Conservation (phyloP, 148 eudicot species). For the Persicaria tinctoria region DNA sequence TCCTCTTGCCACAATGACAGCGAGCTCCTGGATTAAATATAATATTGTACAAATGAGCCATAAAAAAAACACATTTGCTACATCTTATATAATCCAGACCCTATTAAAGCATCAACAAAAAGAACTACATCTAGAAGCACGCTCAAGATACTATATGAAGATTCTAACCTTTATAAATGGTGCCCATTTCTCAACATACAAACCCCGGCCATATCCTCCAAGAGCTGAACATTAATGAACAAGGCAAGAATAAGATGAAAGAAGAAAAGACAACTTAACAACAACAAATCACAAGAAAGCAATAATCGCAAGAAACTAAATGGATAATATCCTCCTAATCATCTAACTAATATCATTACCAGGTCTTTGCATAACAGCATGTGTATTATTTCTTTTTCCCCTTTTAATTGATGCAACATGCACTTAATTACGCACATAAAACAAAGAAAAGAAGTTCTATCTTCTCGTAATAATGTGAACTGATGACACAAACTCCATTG, state of each 20-base stretch:
- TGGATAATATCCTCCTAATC: neutral
- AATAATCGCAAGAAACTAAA: neutral
- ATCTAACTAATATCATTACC: neutral
- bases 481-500: neutral
- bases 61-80: neutral
- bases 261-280: neutral
- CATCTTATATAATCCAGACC: neutral
- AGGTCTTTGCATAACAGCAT: neutral
- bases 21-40: slow-evolving; percentile 58
- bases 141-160: neutral
- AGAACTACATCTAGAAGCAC: slow-evolving; percentile 2
- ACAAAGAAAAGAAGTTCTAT: neutral
- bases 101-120: neutral
- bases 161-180: slow-evolving; percentile 86
- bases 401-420: neutral
- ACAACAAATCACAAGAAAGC: neutral
- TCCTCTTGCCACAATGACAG: slow-evolving; percentile 96
- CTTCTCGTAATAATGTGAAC: neutral
- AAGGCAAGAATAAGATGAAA: slow-evolving; percentile 10
- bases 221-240: slow-evolving; percentile 44
- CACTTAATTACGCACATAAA: neutral
- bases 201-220: slow-evolving; percentile 80
- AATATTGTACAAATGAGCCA: neutral
- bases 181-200: slow-evolving; percentile 96
- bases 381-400: neutral